Evolutionary conservation across 495 filamentous ascomycete species (phyloP), one percentile per base, ranked within the genome.

Genomic region (Lepidopterella palustris): DNA sequence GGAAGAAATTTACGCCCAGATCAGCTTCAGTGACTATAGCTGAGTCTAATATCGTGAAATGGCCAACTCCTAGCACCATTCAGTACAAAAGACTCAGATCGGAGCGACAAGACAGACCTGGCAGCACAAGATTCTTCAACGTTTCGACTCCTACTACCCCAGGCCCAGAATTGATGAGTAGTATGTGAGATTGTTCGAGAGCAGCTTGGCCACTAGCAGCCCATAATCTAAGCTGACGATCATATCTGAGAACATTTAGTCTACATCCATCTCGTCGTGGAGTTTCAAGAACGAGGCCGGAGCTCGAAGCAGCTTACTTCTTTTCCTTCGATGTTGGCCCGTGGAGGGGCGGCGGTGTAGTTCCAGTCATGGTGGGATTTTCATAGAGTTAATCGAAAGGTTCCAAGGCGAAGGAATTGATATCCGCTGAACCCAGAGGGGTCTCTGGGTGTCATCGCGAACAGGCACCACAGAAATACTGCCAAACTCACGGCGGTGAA

Each of bases 191-290:
- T 27, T 89, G 83, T 70, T 99, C 95, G 2, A 99, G 80, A 1
- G 89, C 90, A 65, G 86, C 80, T 72, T 99, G 93, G 11, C 93
- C 93, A 57, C 79, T 91, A 8, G 92, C 90, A 54, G 90, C 93
- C 93, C 93, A 99, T 25, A 99, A 75, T 28, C 95, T 88, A 24
- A 99, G 83, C 70, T 99, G 93, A 23, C 93, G 84, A 70, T 99
- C 93, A 76, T 99, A 99, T 49, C 64, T 67, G 25, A 54, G 4
- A 1, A 42, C 13, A 18, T 62, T 27, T 59, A 25, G 10, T 40
- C 27, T 10, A 58, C 28, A 50, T 27, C 47, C 20, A 48, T 11
- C 47, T 31, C 23, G 11, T 13, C 3, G 5, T 11, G 27, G 51
- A 58, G 53, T 54, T 66, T 18, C 47, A 32, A 4, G 5, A 51